phyloP scores from a whole-genome alignment of 495 filamentous ascomycete genomes.

The Monascus purpureus region DNA sequence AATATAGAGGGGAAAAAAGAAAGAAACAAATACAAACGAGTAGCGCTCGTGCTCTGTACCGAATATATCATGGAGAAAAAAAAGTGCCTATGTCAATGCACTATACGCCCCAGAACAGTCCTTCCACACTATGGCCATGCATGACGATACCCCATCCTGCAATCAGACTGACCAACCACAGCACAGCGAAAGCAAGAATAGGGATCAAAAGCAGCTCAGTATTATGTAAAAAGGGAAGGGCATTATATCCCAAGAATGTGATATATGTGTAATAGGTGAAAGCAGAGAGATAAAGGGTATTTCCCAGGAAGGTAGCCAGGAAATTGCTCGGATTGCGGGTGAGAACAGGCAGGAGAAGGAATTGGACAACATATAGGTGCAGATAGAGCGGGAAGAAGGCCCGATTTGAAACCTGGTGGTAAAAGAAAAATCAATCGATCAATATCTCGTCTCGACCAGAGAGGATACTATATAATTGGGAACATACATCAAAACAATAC shows the following conservation, averaged over 20 bases:
- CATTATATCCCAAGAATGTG: slow-evolving; percentile 64
- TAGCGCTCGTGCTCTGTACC: no score
- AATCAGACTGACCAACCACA: slow-evolving; percentile 50
- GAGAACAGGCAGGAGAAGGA: slow-evolving; percentile 50
- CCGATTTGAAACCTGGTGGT: slow-evolving; percentile 47
- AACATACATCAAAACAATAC: slow-evolving; percentile 61
- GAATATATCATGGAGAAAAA: no score
- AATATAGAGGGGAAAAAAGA: slow-evolving; percentile 1
- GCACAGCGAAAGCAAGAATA: slow-evolving; percentile 41
- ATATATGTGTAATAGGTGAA: slow-evolving; percentile 58
- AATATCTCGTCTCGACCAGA: not conserved
- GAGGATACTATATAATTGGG: not conserved
- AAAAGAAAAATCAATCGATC: not conserved
- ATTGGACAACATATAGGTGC: slow-evolving; percentile 60
- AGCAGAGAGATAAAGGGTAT: slow-evolving; percentile 58
- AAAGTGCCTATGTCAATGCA: no score
- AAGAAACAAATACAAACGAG: no score
- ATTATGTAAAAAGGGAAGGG: slow-evolving; percentile 58
- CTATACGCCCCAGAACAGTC: slow-evolving; percentile 35
- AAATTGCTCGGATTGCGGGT: slow-evolving; percentile 29
- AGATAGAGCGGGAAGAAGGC: slow-evolving; percentile 65
- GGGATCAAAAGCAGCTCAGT: slow-evolving; percentile 57
- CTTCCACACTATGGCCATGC: slow-evolving; percentile 27
- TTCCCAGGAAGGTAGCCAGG: slow-evolving; percentile 53
- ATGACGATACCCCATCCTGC: slow-evolving; percentile 32